These are phyloP conservation scores for Mercurialis annua DNA, from an alignment of 345 rosid species.

Conservation along the genomic window DNA sequence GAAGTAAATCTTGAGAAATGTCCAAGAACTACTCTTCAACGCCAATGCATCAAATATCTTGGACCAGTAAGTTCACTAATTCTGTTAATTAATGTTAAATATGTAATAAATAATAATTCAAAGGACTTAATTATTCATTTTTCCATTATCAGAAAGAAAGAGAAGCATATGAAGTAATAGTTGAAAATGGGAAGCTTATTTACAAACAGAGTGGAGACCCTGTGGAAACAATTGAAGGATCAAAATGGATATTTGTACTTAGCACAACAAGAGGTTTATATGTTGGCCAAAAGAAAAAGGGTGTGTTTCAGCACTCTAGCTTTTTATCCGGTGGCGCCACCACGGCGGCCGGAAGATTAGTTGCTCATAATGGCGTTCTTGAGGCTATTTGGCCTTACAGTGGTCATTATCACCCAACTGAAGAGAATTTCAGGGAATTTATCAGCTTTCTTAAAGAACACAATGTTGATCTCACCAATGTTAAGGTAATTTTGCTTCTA, in stretches of 20 bases:
- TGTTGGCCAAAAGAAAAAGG: constrained; percentile 64
- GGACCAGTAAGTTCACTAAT: constrained; percentile 47
- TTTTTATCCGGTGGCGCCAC: constrained; percentile 68
- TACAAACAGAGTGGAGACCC: constrained; percentile 29
- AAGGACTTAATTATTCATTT: background rate
- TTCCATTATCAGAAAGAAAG: constrained; percentile 47
- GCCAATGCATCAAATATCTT: constrained; percentile 57
- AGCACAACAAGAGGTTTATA: constrained; percentile 56
- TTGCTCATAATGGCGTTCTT: constrained; percentile 47
- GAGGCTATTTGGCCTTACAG: constrained; percentile 97
- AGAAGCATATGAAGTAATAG: constrained; percentile 47
- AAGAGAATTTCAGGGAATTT: constrained; percentile 83
- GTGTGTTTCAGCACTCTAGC: constrained; percentile 67
- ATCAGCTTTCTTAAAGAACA: constrained; percentile 61
- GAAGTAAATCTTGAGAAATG: constrained; percentile 47
- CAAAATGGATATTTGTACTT: constrained; percentile 67
- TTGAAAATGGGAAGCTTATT: constrained; percentile 48
- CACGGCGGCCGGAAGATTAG: constrained; percentile 66
- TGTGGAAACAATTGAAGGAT: constrained; percentile 42
- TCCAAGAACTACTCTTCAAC: constrained; percentile 40
- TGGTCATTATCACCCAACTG: constrained; percentile 94
- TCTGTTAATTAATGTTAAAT: too few relatives aligned
- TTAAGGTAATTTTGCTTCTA: constrained; percentile 51
- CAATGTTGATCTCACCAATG: constrained; percentile 67
- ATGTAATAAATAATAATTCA: too few relatives aligned